Base-by-base conservation (phyloP, 192 early-diverging fungal species). In the Lobosporangium transversale region DNA sequence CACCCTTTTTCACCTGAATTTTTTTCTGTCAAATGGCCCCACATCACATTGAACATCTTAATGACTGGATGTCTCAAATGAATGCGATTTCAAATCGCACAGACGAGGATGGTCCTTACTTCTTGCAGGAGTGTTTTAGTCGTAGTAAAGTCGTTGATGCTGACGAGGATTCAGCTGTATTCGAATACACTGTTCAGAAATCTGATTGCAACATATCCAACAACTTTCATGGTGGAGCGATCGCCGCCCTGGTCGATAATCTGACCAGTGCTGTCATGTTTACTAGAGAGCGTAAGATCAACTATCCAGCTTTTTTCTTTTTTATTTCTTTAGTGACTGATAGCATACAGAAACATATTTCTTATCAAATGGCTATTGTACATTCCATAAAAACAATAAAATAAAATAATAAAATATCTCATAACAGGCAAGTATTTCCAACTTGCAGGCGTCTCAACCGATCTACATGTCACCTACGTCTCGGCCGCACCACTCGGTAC, bases 171-270 rank as follows among this genome's bases (percentile, higher is more conserved):
- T 57, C 55, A 27, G 75, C 66, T 20, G 47, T 36, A 1, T 78
- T 81, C 31, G 80, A 81, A 26, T 66, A 66, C 47, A 47, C 43
- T 0, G 66, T 81, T n/a, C n/a, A 58, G 24, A 58, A 63, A 18
- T 66, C 56, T 12, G 81, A 82, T 26, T 79, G 81, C 63, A 82
- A 79, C 47, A 56, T 68, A 31, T 56, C 66, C 23, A 64, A 68
- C 64, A 82, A 63, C 30, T 62, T 79, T 33, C 81, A 82, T 45
- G 81, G 81, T 32, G 81, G 81, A 14, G 78, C 32, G 45, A 79
- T 79, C 53, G 81, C 81, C 4, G 75, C 68, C 24, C 47, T 82
- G 47, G 54, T 82, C 11, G 81, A 82, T 47, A 69, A 68, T 57
- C 45, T 67, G 24, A 68, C 79, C 26, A 78, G 73, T 2, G 66